Evolutionary conservation across 139 green algal species (phyloP).

Genomic region (Volvox africanus): DNA sequence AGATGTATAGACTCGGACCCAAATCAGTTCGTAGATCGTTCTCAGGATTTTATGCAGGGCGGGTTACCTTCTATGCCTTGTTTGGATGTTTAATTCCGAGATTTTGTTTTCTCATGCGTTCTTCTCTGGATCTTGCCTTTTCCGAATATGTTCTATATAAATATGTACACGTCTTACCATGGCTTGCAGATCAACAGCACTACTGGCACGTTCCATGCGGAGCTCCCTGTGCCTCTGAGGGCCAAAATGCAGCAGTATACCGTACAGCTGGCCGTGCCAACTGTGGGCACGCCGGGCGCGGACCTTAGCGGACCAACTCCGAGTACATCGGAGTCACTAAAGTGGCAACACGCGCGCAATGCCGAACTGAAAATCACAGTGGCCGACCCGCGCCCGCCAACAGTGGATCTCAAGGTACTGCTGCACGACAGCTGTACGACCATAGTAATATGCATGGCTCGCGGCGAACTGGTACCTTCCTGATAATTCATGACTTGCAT

Average conservation of each 20-base stretch:
- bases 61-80: no score
- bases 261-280: background rate
- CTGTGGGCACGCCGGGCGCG: background rate
- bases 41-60: no score
- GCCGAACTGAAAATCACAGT: constrained; percentile 49
- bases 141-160: no score
- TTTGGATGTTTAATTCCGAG: no score
- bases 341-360: background rate
- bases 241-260: constrained; percentile 5
- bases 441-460: no score
- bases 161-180: no score
- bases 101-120: no score
- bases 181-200: background rate
- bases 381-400: constrained; percentile 65
- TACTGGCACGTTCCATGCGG: constrained; percentile 8
- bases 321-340: background rate
- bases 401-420: constrained; percentile 53
- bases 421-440: background rate
- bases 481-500: no score
- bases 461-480: no score
- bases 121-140: no score
- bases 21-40: no score
- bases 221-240: background rate
- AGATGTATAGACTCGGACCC: no score
- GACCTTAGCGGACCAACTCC: background rate